Base-by-base conservation (phyloP, 164 flowering plant genomes). In the Sedum album region DNA sequence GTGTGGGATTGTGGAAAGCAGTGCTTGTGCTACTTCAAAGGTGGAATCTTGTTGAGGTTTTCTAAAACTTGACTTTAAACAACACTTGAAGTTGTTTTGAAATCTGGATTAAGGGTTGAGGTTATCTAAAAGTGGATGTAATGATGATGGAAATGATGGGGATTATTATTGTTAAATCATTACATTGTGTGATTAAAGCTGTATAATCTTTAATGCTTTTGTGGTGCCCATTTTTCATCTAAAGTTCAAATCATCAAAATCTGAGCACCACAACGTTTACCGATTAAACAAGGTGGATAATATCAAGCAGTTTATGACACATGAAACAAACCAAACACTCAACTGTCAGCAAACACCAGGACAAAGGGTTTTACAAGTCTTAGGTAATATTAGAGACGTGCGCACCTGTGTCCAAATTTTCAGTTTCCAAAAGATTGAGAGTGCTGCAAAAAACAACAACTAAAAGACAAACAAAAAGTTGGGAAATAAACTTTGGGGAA, bases 141-240 rank as follows among this genome's bases (percentile, higher is more conserved):
- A 51, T 51, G 57, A 51, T 51, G 57, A 51, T 51, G 57, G 57
- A 51, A 33, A 75, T 75, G 82, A 82, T 80, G 81, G 77, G 65
- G 67, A 73, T 74, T 81, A 82, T 84, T 74, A 82, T 79, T 79
- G 80, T 75, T 70, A 79, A 82, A 84, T 82, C 80, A 84, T 84
- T 82, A 76, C 57, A n/a, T 66, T 46, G 14, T 60, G 66, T 75
- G 79, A 75, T 35, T 78, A 79, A 66, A 60, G 69, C 7, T 26
- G 36, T 65, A 60, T 65, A 28, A 26, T 60, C 23, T 48, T 48
- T 5, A 18, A 17, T 18, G 6, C 57, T 51, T 35, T 35, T 35
- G 38, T 35, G 38, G 7, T 35, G 38, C 38, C 38, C 38, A 35
- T 35, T 35, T 35, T 7, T 35, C 25, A 51, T 5, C 25, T 51